These are phyloP conservation scores for Domatiomyces catenatus DNA, from an alignment of 2,329 filamentous ascomycete genomes.

Conservation along the genomic window DNA sequence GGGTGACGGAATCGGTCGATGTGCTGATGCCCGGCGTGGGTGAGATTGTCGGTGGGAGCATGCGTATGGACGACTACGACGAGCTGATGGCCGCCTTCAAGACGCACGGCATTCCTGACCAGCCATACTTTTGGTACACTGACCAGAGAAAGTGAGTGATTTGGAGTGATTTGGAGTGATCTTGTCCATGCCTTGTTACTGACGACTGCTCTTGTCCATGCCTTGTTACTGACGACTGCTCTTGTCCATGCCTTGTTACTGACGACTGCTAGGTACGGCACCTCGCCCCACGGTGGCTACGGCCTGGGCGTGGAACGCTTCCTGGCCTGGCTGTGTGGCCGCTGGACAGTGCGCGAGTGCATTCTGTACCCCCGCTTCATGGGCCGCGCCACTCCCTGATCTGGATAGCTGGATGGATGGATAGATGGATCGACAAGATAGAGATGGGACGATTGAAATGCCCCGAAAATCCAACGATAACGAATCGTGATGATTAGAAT, in stretches of 20 bases:
- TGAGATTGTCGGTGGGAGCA: conserved; percentile 89
- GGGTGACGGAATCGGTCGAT: conserved; percentile 89
- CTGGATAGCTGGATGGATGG: background rate
- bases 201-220: too few relatives aligned
- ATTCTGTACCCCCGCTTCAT: conserved; percentile 37
- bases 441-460: background rate
- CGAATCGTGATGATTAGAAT: background rate
- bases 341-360: conserved; percentile 48
- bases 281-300: conserved; percentile 82
- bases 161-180: too few relatives aligned
- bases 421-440: background rate
- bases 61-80: conserved; percentile 87
- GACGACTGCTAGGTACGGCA: conserved; percentile 53
- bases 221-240: conserved; percentile 7
- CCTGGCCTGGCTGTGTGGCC: conserved; percentile 51
- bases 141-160: conserved; percentile 77
- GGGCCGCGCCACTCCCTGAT: conserved; percentile 34
- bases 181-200: too few relatives aligned
- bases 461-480: background rate
- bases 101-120: conserved; percentile 68
- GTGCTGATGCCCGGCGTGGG: conserved; percentile 81
- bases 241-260: background rate
- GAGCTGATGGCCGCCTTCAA: conserved; percentile 81
- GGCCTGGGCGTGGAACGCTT: conserved; percentile 80
- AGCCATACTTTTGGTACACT: conserved; percentile 95